Evolutionary conservation across 257 asterid species (phyloP), one percentile per base, ranked within the genome.

Genomic region (Lantana camara): DNA sequence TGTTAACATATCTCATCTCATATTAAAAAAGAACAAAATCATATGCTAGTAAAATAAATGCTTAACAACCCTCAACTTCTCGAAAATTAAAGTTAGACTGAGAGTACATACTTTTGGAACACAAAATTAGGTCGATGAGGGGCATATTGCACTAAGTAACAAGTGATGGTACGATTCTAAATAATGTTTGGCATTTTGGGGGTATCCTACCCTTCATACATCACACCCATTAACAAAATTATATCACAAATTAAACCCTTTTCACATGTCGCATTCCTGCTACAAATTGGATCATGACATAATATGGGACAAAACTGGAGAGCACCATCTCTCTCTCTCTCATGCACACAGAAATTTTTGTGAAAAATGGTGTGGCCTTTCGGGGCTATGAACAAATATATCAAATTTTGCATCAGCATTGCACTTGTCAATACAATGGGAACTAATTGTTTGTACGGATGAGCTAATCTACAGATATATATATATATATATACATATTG

Each of bases 51-150:
- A n/a, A n/a, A n/a, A n/a, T n/a, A n/a, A n/a, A n/a, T n/a, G n/a
- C n/a, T n/a, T n/a, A n/a, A n/a, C n/a, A n/a, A n/a, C n/a, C n/a
- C n/a, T n/a, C n/a, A n/a, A n/a, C n/a, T n/a, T n/a, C n/a, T n/a
- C n/a, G n/a, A n/a, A n/a, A n/a, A n/a, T n/a, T n/a, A n/a, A n/a
- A n/a, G n/a, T n/a, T n/a, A n/a, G n/a, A n/a, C n/a, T n/a, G n/a
- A n/a, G n/a, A n/a, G n/a, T n/a, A n/a, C n/a, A n/a, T n/a, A n/a
- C n/a, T n/a, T n/a, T 46, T 16, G 16, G 52, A 4, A 66, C 60
- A 73, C 56, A 70, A 63, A 73, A 73, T 73, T 73, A 73, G 74
- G 78, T 68, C 22, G 49, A 7, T 47, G 62, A 54, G 53, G 65
- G 57, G 57, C 45, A 23, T 21, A 6, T 19, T 4, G 57, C 13